Conservation (phyloP, 768 basidiomycete genomes). For the Mycena vulgaris region DNA sequence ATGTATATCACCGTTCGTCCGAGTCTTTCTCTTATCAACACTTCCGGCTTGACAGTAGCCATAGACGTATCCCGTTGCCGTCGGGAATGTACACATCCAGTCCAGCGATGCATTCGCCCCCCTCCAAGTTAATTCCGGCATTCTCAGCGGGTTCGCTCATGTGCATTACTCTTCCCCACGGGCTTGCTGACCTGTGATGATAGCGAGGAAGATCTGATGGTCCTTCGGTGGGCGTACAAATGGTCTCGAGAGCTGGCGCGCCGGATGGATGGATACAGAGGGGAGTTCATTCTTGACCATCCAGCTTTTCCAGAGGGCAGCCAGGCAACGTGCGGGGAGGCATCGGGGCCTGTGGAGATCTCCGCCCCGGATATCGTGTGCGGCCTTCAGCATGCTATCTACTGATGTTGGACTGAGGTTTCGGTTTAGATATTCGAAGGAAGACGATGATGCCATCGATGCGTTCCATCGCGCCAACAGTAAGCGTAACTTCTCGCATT, state of each 20-base stretch:
- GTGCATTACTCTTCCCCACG: neutral
- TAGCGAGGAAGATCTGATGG: slow-evolving; percentile 39
- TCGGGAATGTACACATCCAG: slow-evolving; percentile 55
- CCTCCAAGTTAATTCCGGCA: slow-evolving; percentile 49
- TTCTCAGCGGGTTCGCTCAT: slow-evolving; percentile 47
- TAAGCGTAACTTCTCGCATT: neutral
- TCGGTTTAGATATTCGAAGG: slow-evolving; percentile 15
- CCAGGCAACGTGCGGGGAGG: neutral
- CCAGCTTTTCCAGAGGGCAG: slow-evolving; percentile 4
- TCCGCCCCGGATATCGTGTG: slow-evolving; percentile 28
- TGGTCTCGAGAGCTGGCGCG: slow-evolving; percentile 54
- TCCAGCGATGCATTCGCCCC: slow-evolving; percentile 49
- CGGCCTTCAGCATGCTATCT: neutral
- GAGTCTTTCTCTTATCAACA: neutral
- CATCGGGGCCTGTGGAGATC: slow-evolving; percentile 18
- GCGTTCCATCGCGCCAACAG: slow-evolving; percentile 2
- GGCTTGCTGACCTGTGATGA: too few relatives aligned
- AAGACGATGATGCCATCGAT: slow-evolving; percentile 38
- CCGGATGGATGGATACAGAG: slow-evolving; percentile 49
- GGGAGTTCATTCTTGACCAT: slow-evolving; percentile 8
- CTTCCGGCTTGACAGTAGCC: neutral
- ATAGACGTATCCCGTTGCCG: slow-evolving; percentile 51
- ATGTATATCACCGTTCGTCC: slow-evolving; percentile 50
- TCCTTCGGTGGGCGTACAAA: slow-evolving; percentile 55
- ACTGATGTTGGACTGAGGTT: neutral